Evolutionary conservation across 139 green algal genomes (phyloP), one percentile per base, ranked within the genome.

Genomic region (Asterochloris erici): DNA sequence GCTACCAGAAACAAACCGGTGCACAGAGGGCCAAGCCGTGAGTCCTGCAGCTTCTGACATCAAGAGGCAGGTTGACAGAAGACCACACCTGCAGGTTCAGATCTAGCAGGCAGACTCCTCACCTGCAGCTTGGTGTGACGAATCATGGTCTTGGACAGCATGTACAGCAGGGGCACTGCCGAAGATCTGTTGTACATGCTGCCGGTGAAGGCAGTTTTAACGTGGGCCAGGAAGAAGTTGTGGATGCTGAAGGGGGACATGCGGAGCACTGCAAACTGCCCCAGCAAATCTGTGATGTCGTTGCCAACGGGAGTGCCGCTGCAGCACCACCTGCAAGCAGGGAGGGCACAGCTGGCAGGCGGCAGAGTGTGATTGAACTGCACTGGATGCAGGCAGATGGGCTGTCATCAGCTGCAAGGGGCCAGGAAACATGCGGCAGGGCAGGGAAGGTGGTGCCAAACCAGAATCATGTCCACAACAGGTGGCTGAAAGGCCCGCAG

Each of bases 121-220:
- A 81, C 78, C 86, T 93, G 91, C 64, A 74, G 62, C 87, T 95
- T 94, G 75, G 91, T 94, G 91, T 96, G 93, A 9, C 93, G 85
- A 2, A 95, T 81, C 83, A 94, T 89, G 47, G 60, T 77, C 27
- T 81, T 29, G 10, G 64, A 62, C 85, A 95, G 81, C 13, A 78
- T 77, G 73, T 89, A 92, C 27, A 94, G 81, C 73, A 95, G 86
- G 0, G 68, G 15, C 12, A 64, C 60, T 15, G 84, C 69, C 15
- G 69, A 17, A 24, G 24, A 73, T 69, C 82, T 63, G 12, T 47
- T 29, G 69, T 29, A 79, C 11, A 12, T 17, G 26, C 69, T 84
- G 17, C 54, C 71, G 26, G 77, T 84, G 60, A 77, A 88, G 0
- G 68, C 16, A 24, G 73, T 61, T 78, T 90, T 91, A 12, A 92